Conservation (phyloP, 192 early-diverging fungal species). For the Podila horticola region DNA sequence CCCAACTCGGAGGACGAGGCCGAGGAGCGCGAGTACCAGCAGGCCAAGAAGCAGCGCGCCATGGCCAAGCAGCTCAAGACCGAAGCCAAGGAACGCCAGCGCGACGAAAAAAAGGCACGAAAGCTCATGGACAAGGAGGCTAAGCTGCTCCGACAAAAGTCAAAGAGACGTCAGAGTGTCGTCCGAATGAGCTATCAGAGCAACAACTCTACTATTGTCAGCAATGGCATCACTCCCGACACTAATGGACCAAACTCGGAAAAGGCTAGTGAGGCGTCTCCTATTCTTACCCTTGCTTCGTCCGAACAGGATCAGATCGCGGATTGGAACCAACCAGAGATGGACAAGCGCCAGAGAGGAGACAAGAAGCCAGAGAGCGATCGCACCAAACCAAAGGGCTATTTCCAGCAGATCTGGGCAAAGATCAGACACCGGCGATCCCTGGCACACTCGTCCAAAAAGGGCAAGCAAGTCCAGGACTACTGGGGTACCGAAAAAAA, state of each 20-base stretch:
- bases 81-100: background rate
- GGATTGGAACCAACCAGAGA: background rate
- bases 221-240: too few relatives aligned
- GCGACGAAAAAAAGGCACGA: background rate
- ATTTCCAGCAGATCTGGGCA: background rate
- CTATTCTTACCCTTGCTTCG: too few relatives aligned
- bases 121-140: background rate
- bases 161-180: background rate
- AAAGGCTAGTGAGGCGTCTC: too few relatives aligned
- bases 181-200: background rate
- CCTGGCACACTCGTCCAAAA: background rate
- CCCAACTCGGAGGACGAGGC: conserved; percentile 6
- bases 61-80: conserved; percentile 1
- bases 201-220: too few relatives aligned
- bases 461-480: background rate
- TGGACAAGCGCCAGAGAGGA: background rate
- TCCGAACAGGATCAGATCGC: too few relatives aligned
- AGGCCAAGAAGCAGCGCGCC: background rate
- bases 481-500: background rate
- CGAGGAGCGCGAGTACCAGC: conserved; percentile 4
- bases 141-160: background rate
- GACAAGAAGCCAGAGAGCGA: background rate
- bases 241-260: too few relatives aligned
- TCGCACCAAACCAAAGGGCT: background rate
- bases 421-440: background rate